A percentile compares a stretch with the other conserved stretches of the same genome.
Conservation (phyloP, 2,329 filamentous ascomycete species). For the Botrytis fragariae region DNA sequence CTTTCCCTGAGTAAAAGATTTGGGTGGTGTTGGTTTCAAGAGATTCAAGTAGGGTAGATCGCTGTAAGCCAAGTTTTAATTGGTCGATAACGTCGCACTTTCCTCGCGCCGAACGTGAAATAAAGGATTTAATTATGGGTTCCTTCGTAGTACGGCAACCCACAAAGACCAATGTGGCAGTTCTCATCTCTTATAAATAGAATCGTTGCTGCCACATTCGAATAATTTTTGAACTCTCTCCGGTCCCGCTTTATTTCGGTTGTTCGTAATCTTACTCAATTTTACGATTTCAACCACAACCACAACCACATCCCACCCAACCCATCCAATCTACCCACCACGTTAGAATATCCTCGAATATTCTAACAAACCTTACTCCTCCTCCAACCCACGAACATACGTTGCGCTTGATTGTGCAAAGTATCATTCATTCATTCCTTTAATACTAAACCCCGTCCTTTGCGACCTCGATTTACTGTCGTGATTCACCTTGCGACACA, state of each 20-base stretch:
- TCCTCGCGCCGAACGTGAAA: constrained; percentile 2
- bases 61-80: constrained; percentile 9
- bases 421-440: constrained; percentile 19
- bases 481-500: constrained; percentile 7
- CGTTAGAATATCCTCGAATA: background rate
- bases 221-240: background rate
- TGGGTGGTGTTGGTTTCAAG: background rate
- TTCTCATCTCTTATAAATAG: constrained; percentile 10
- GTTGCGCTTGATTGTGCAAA: constrained; percentile 7
- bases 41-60: constrained; percentile 7
- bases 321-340: background rate
- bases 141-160: background rate
- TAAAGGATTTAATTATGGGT: constrained; percentile 18
- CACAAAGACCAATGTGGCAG: background rate
- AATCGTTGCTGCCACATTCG: background rate
- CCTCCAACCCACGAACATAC: background rate
- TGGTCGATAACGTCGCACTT: constrained; percentile 9
- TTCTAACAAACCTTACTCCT: background rate
- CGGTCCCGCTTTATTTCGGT: constrained; percentile 16
- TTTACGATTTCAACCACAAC: constrained; percentile 16
- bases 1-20: background rate
- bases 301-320: background rate
- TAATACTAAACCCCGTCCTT: constrained; percentile 3
- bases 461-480: background rate
- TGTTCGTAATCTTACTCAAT: constrained; percentile 16